Evolutionary conservation across 169 alveolate species (phyloP), one percentile per base, ranked within the genome.

Genomic region (Toxoplasma gondii): DNA sequence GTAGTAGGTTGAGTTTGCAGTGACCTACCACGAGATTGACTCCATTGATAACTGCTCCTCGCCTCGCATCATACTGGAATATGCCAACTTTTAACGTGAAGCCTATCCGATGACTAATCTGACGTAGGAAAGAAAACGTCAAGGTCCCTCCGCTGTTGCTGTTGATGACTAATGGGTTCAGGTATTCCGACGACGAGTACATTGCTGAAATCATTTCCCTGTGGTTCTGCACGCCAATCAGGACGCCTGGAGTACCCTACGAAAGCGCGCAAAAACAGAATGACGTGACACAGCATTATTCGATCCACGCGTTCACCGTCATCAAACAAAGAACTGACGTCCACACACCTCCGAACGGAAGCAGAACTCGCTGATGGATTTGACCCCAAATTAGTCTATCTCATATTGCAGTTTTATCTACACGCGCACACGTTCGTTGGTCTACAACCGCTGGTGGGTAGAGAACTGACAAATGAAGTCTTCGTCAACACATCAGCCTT

Each of bases 171-270:
- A 82, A 38, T 10, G 90, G 69, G 39, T 82, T 82, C 31, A 34
- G 29, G 34, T 78, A 78, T 27, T 78, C 87, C 31, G 29, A 7
- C 53, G 39, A 27, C 53, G 53, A 38, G 87, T 78, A 78, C 24
- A 78, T 7, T 5, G 29, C 87, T 12, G 29, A 10, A 27, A 82
- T 39, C 90, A 82, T 82, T 5, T 82, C 90, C 69, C 41, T 36
- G n/a, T 82, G 90, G 41, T 82, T 82, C 67, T 82, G 90, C 10
- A 82, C 90, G 34, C 58, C 90, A 19, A 82, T 2, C 16, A 78
- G 45, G 87, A 78, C 45, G 87, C 45, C 34, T 9, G 87, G 87
- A 78, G 44, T 78, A 17, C 45, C 53, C 41, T 38, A 78, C 0
- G 41, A 78, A 78, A 27, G n/a, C 78, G 34, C 0, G 0, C 34